phyloP scores from a whole-genome alignment of 352 stramenopile species.

The Phytophthora litchii region DNA sequence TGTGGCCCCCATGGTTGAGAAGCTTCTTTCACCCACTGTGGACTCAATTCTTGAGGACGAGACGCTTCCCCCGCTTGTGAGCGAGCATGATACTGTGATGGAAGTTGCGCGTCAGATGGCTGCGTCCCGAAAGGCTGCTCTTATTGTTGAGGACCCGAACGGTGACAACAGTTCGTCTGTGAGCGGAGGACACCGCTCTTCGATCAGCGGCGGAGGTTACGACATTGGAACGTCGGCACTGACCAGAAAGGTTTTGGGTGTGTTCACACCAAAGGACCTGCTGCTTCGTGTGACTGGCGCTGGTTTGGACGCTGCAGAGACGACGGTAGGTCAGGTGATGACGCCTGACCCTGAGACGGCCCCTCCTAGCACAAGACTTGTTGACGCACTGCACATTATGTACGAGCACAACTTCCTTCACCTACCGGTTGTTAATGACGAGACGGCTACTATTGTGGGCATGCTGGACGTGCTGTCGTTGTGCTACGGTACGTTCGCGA shows the following conservation, averaged over 20 bases:
- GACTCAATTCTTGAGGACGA: constrained; percentile 84
- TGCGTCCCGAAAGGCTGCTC: constrained; percentile 75
- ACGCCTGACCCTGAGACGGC: constrained; percentile 96
- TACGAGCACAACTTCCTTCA: constrained; percentile 98
- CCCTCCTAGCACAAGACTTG: constrained; percentile 90
- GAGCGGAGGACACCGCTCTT: constrained; percentile 43
- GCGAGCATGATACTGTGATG: constrained; percentile 79
- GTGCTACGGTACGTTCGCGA: constrained; percentile 88
- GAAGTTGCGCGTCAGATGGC: constrained; percentile 89
- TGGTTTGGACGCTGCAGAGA: constrained; percentile 90
- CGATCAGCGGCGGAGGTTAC: constrained; percentile 41
- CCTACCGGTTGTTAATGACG: constrained; percentile 94
- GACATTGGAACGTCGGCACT: constrained; percentile 49
- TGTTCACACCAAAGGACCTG: constrained; percentile 98
- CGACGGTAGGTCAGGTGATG: constrained; percentile 94
- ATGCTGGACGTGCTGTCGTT: constrained; percentile 90
- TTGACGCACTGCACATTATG: constrained; percentile 98
- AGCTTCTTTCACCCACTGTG: constrained; percentile 83
- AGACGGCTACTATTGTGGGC: constrained; percentile 71
- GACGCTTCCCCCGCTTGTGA: constrained; percentile 78
- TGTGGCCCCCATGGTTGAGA: constrained; percentile 85
- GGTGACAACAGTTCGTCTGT: constrained; percentile 43
- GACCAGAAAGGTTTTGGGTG: constrained; percentile 87
- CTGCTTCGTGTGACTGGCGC: constrained; percentile 94
- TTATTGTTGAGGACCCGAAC: constrained; percentile 79